phyloP scores from a whole-genome alignment of 495 filamentous ascomycete genomes.

The Cenococcum geophilum region DNA sequence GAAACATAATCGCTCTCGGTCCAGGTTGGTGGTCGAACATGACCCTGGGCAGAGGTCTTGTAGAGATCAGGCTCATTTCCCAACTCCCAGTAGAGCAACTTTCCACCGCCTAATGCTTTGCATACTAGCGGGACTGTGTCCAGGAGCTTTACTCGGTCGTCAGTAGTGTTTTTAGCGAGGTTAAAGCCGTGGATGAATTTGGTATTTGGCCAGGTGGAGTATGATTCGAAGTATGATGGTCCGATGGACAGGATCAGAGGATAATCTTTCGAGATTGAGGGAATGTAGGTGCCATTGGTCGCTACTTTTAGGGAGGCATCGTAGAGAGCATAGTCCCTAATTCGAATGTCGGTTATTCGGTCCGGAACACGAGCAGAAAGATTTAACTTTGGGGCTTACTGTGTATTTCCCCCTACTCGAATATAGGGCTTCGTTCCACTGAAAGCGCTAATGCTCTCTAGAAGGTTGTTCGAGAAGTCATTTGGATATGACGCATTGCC shows the following conservation, averaged over 20 bases:
- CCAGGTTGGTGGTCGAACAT: constrained; percentile 50
- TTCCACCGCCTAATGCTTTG: constrained; percentile 48
- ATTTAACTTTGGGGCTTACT: constrained; percentile 24
- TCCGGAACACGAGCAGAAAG: constrained; percentile 13
- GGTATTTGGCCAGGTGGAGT: constrained; percentile 50
- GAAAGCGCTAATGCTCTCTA: constrained; percentile 47
- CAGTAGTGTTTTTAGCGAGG: constrained; percentile 50
- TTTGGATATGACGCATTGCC: constrained; percentile 49
- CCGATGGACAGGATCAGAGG: constrained; percentile 57
- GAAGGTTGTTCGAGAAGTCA: constrained; percentile 51
- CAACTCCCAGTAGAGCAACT: constrained; percentile 54
- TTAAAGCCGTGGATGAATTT: constrained; percentile 63
- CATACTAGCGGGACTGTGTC: constrained; percentile 55
- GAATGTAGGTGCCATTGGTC: constrained; percentile 50
- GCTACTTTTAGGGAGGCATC: constrained; percentile 49
- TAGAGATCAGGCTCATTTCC: constrained; percentile 66
- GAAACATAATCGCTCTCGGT: constrained; percentile 52
- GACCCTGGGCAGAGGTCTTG: constrained; percentile 48
- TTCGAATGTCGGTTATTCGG: not conserved
- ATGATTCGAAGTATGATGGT: constrained; percentile 60
- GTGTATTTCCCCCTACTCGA: constrained; percentile 57
- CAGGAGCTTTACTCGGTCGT: constrained; percentile 47
- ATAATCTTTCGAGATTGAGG: constrained; percentile 50
- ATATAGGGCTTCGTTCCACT: constrained; percentile 52
- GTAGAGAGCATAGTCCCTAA: constrained; percentile 53